Evolutionary conservation across 306 rosid genomes (phyloP).

Genomic region (Lupinus albus): DNA sequence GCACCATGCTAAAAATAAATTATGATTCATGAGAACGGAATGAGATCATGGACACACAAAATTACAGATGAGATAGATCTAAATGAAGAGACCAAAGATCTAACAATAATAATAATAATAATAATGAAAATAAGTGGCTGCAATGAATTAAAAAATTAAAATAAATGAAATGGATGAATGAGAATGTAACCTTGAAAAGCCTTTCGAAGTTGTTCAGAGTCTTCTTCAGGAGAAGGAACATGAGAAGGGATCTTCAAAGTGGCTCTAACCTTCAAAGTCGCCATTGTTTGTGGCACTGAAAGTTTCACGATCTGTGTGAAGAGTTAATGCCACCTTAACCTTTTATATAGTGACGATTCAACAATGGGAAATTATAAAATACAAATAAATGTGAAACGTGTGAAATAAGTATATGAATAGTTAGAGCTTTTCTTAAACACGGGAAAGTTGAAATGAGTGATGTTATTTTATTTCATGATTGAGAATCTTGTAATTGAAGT

Average conservation of each 20-base stretch:
- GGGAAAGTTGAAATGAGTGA: too few species aligned
- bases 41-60: slow-evolving; percentile 12
- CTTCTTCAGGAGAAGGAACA: slow-evolving; percentile 75
- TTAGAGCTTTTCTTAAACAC: too few species aligned
- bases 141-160: background rate
- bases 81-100: slow-evolving; percentile 23
- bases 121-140: background rate
- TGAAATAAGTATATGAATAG: too few species aligned
- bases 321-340: slow-evolving; percentile 3
- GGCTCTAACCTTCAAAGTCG: slow-evolving; percentile 65
- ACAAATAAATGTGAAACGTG: too few species aligned
- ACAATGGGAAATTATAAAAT: too few species aligned
- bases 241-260: slow-evolving; percentile 62
- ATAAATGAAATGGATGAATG: background rate
- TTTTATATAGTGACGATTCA: background rate
- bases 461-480: too few species aligned
- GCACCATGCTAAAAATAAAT: background rate
- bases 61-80: slow-evolving; percentile 16
- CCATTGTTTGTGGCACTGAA: slow-evolving; percentile 47
- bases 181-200: slow-evolving; percentile 73
- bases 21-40: background rate
- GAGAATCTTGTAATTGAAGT: too few species aligned
- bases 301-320: slow-evolving; percentile 14
- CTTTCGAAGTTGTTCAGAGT: slow-evolving; percentile 73
- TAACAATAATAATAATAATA: background rate